A percentile compares a stretch with the other conserved stretches of the same genome.
These are phyloP conservation scores for Dactylis glomerata DNA, from an alignment of 176 grass and related monocot genomes.

Conservation along the genomic window DNA sequence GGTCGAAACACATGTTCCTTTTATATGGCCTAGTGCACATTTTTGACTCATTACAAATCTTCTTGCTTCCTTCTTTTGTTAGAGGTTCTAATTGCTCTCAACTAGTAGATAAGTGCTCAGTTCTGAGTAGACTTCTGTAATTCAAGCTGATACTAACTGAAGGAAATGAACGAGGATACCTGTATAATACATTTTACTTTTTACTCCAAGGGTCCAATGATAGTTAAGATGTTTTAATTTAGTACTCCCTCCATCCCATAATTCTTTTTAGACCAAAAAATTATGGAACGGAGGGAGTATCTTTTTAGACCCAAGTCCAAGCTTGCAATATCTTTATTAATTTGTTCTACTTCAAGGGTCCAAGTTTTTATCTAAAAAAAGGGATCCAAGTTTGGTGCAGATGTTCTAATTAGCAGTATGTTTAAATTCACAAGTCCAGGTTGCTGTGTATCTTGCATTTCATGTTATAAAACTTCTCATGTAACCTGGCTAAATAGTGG, in stretches of 20 bases:
- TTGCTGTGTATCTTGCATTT: not conserved
- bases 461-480: not conserved
- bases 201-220: not conserved
- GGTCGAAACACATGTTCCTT: not conserved
- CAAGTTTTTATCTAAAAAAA: too few relatives aligned
- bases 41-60: not conserved
- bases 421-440: not conserved
- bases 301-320: not conserved
- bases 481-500: not conserved
- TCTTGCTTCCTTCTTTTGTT: not conserved
- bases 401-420: not conserved
- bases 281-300: too few relatives aligned
- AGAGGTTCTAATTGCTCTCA: not conserved
- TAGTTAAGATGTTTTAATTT: not conserved
- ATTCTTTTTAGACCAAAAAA: too few relatives aligned
- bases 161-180: not conserved
- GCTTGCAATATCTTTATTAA: not conserved
- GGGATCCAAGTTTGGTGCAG: not conserved
- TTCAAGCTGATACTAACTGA: not conserved
- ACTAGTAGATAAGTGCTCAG: not conserved
- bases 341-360: not conserved
- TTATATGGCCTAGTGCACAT: not conserved
- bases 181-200: not conserved
- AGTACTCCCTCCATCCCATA: too few relatives aligned
- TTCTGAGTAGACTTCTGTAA: not conserved